Conservation (phyloP, 1,139 yeast species). For the Hyphopichia wangnamkhiaoensis region DNA sequence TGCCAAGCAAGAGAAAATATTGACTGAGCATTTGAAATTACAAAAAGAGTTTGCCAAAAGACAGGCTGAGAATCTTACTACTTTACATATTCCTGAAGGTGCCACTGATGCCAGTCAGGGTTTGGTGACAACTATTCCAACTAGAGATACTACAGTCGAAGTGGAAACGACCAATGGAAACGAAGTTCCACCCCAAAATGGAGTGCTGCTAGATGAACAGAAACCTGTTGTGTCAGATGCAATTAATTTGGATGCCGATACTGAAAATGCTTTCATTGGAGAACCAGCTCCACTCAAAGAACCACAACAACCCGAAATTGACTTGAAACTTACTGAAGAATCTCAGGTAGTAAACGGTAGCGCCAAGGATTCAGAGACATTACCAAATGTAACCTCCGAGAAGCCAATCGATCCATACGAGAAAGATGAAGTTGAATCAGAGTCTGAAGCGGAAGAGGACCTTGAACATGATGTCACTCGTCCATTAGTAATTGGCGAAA, state of each 20-base stretch:
- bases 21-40: slow-evolving; percentile 37
- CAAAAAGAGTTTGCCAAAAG: slow-evolving; percentile 27
- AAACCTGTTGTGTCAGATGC: too few species aligned
- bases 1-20: slow-evolving; percentile 49
- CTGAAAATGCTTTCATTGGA: too few species aligned
- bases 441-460: slow-evolving; percentile 28
- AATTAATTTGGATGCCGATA: too few species aligned
- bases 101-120: background rate
- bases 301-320: too few species aligned
- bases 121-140: too few species aligned
- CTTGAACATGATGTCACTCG: slow-evolving; percentile 16
- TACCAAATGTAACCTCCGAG: too few species aligned
- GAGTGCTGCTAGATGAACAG: too few species aligned
- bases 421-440: slow-evolving; percentile 13
- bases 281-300: too few species aligned
- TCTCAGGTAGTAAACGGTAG: background rate
- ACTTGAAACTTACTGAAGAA: too few species aligned
- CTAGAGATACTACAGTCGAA: too few species aligned
- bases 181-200: too few species aligned
- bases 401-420: background rate
- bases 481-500: slow-evolving; percentile 17
- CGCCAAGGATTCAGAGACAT: background rate
- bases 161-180: too few species aligned
- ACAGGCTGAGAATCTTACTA: slow-evolving; percentile 15
- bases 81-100: slow-evolving; percentile 1